Base-by-base conservation (phyloP, 1,284 basidiomycete species). In the Marasmius oreades region DNA sequence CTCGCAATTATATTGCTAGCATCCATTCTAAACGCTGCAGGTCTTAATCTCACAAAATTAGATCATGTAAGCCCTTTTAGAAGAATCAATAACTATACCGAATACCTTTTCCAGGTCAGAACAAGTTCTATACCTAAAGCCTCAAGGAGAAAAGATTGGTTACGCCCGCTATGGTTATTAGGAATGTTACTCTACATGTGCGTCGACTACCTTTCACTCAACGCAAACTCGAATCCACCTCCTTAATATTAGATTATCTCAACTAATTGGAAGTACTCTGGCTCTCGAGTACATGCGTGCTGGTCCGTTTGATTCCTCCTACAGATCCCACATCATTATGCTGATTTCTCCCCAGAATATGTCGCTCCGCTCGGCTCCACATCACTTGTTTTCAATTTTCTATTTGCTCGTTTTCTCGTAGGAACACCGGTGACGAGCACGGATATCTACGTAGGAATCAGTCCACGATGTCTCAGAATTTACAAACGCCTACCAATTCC, bases 211-310 rank as follows among this genome's bases (percentile, higher is more conserved):
- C n/a, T n/a, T n/a, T n/a, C n/a, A n/a, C n/a, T n/a, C n/a, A n/a
- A n/a, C n/a, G n/a, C n/a, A 5, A 45, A 48, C 34, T 45, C 14
- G 16, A 31, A 12, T 33, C 42, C 33, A 55, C 10, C 33, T 44
- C 45, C 37, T 43, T 36, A 42, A 31, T 31, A 10, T 31, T 63
- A 90, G 88, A 64, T 70, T 93, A 44, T 93, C 90, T 1, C 92
- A 94, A 69, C 74, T 94, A 65, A 85, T 94, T 62, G 92, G 92
- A 42, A 90, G 86, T 65, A 94, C 92, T 0, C 78, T 94, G 20
- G 92, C 92, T 0, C 77, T 94, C 24, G 86, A 90, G 68, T 94
- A 92, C 67, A 88, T 94, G 81, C 84, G 92, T 61, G 92, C 90
- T 61, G 90, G 90, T 83, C 59, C 33, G 68, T 60, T 46, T 57